Base-by-base conservation (phyloP, 441 rosid species). In the Euphorbia celastroides region DNA sequence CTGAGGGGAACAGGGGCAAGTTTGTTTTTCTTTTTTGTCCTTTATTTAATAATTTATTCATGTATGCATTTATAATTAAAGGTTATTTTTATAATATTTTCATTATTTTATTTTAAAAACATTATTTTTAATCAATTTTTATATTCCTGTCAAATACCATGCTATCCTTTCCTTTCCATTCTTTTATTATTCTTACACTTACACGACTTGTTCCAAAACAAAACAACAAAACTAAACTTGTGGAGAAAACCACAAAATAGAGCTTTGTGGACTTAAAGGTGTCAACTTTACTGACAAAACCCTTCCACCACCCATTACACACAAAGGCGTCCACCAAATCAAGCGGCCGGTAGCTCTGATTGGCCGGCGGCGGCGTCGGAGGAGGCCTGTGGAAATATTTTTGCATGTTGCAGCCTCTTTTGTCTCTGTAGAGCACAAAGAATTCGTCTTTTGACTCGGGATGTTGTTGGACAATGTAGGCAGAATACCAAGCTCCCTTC, bases 301-400 rank as follows among this genome's bases (percentile, higher is more conserved):
- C 80, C 25, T 64, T 28, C 74, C 74, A 73, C 77, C 80, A 77
- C 2, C 77, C 77, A 66, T 73, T 76, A 28, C 55, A 58, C 48
- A 57, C 36, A 16, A n/a, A 66, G 9, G 70, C 80, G 14, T 77
- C 80, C 10, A 77, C 80, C 1, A 70, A 60, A 9, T 72, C 80
- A 14, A 34, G 23, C 2, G 51, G 59, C 8, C 70, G 57, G 14
- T 52, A 57, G 0, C 5, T 42, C 5, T 27, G 34, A 48, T 48
- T 23, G 19, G 23, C 9, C 23, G 8, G 7, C 17, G 54, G 54
- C 22, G 54, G 54, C 23, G 74, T 69, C 10, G 74, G 77, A 17
- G 32, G 31, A 57, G 80, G 77, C 66, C 80, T 62, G 2, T 60
- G 31, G 22, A 44, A 68, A 2, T 13, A 20, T 5, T 5, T 6